Evolutionary conservation across 148 eudicot genomes (phyloP).

Genomic region (Beta vulgaris): DNA sequence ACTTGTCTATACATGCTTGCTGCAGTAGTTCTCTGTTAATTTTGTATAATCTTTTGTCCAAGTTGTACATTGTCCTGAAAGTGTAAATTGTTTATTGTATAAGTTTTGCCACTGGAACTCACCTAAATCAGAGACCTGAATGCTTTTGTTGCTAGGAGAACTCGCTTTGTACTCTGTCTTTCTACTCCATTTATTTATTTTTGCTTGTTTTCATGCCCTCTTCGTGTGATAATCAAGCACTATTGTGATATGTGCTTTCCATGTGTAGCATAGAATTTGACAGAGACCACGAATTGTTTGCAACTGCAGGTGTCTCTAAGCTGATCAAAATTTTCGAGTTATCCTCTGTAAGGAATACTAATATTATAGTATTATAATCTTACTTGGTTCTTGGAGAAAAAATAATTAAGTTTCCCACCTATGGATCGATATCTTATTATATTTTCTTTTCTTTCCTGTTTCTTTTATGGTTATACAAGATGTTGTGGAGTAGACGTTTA

Average conservation of each 20-base stretch:
- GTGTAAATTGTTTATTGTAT: no score
- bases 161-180: background rate
- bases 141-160: background rate
- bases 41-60: background rate
- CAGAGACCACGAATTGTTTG: conserved; percentile 88
- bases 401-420: no score
- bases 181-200: background rate
- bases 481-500: no score
- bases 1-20: background rate
- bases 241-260: conserved; percentile 9
- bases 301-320: conserved; percentile 95
- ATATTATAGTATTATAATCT: no score
- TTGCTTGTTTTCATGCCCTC: background rate
- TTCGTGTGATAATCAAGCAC: background rate
- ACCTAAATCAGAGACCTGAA: background rate
- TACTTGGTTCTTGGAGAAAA: no score
- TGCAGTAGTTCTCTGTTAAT: background rate
- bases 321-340: conserved; percentile 89
- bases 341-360: conserved; percentile 72
- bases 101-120: background rate
- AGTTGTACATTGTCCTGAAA: no score
- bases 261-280: conserved; percentile 92
- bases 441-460: no score
- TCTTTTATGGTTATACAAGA: no score
- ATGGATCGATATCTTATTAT: no score